phyloP scores from a whole-genome alignment of 495 filamentous ascomycete species.

The Podospora australis region DNA sequence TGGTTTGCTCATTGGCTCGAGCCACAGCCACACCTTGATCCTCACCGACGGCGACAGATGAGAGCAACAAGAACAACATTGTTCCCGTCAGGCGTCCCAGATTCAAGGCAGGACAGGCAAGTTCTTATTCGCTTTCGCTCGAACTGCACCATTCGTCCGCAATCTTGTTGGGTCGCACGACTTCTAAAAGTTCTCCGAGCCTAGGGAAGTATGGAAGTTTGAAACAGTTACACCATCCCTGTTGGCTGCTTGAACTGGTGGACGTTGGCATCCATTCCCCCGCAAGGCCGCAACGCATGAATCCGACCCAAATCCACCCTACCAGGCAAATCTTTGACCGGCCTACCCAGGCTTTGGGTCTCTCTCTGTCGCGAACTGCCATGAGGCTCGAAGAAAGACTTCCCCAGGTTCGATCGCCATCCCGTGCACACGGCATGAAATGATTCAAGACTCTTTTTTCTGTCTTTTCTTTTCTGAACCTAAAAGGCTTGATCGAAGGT shows the following conservation, averaged over 20 bases:
- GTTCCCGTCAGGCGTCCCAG: too few relatives aligned
- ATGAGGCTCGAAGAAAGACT: neutral
- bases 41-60: neutral
- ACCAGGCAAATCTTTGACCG: constrained; percentile 18
- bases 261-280: neutral
- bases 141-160: neutral
- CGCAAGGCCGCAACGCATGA: constrained; percentile 10
- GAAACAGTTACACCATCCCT: constrained; percentile 3
- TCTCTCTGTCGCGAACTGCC: constrained; percentile 2
- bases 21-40: neutral
- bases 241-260: neutral
- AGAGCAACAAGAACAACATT: neutral
- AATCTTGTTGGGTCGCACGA: neutral
- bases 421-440: constrained; percentile 13
- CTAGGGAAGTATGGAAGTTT: neutral
- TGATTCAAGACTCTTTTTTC: constrained; percentile 6
- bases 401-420: constrained; percentile 11
- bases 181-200: too few relatives aligned
- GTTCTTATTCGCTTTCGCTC: neutral
- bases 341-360: neutral
- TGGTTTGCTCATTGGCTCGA: too few relatives aligned
- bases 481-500: neutral
- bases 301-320: constrained; percentile 6
- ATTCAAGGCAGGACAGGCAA: too few relatives aligned
- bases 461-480: too few relatives aligned